Percentiles rank a stretch among this genome's conserved stretches.
These are phyloP conservation scores for Dimargaris cristalligena DNA, from an alignment of 192 early-diverging fungal genomes.

Conservation along the genomic window DNA sequence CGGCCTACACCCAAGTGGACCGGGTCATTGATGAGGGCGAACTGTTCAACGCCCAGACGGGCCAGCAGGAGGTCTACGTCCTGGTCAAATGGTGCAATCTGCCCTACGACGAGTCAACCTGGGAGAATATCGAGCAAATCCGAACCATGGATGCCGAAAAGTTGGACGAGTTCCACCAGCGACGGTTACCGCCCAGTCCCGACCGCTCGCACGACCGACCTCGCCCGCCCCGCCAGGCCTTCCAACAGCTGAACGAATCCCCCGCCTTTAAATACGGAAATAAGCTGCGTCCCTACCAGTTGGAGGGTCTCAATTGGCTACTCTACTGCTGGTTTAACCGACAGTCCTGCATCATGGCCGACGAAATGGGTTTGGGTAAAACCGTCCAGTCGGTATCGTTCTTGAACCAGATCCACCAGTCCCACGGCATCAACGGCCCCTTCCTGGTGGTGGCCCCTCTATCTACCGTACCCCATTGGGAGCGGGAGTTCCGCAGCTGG, in stretches of 20 bases:
- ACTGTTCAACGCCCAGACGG: constrained; percentile 26
- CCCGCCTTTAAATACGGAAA: constrained; percentile 43
- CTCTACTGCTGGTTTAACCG: constrained; percentile 62
- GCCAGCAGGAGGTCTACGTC: constrained; percentile 40
- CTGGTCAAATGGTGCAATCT: constrained; percentile 60
- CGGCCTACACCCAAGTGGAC: constrained; percentile 49
- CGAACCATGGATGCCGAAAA: constrained; percentile 42
- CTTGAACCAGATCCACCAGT: constrained; percentile 42
- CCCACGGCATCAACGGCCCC: constrained; percentile 37
- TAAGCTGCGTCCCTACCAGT: constrained; percentile 72
- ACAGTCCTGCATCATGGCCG: constrained; percentile 58
- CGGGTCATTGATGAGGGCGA: constrained; percentile 75
- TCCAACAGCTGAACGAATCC: constrained; percentile 39
- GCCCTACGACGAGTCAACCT: constrained; percentile 54
- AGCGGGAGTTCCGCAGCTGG: constrained; percentile 53
- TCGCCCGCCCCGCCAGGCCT: constrained; percentile 28
- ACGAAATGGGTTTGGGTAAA: constrained; percentile 56
- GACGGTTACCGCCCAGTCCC: constrained; percentile 34
- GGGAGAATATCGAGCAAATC: constrained; percentile 44
- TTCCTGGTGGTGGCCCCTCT: constrained; percentile 66
- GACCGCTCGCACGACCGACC: constrained; percentile 27
- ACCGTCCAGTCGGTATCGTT: constrained; percentile 49
- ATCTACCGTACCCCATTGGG: constrained; percentile 64
- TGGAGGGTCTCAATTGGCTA: constrained; percentile 83
- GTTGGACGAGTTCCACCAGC: constrained; percentile 45